These are phyloP conservation scores for Calocybe gangraenosa DNA, from an alignment of 768 basidiomycete species.

Conservation along the genomic window DNA sequence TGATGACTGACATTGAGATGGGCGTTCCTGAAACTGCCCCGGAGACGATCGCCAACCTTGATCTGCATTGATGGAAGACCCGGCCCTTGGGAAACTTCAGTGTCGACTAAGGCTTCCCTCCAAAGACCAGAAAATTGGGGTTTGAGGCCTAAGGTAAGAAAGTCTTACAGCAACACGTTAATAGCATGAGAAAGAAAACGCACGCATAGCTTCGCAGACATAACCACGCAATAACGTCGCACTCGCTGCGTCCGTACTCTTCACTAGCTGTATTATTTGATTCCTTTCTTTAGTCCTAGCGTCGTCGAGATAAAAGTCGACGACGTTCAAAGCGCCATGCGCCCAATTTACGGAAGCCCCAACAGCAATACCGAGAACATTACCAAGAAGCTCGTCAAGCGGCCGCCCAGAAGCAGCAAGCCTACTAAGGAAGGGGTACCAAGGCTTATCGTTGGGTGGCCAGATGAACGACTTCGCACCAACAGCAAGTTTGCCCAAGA, in stretches of 20 bases:
- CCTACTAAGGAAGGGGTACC: too few relatives aligned
- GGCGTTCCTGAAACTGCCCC: constrained; percentile 38
- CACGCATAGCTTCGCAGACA: too few relatives aligned
- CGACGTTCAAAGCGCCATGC: too few relatives aligned
- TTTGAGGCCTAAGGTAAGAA: constrained; percentile 27
- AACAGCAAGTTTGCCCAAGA: constrained; percentile 6
- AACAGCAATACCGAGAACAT: constrained; percentile 43
- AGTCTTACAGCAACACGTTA: not conserved
- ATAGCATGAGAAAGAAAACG: constrained; percentile 15
- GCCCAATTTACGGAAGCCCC: constrained; percentile 43
- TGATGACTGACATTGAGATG: constrained; percentile 40
- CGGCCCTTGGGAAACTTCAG: constrained; percentile 30
- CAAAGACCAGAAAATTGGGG: constrained; percentile 41
- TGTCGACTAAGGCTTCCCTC: constrained; percentile 29
- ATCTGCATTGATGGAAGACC: constrained; percentile 28
- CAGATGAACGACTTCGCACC: too few relatives aligned
- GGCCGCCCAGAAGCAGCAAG: too few relatives aligned
- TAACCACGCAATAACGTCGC: too few relatives aligned
- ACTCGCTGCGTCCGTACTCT: too few relatives aligned
- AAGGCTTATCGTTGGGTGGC: too few relatives aligned
- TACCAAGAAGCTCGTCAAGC: constrained; percentile 38
- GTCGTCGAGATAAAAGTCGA: too few relatives aligned
- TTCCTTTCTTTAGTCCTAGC: too few relatives aligned
- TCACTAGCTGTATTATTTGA: constrained; percentile 33
- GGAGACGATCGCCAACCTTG: constrained; percentile 37